Evolutionary conservation across 2,329 filamentous ascomycete genomes (phyloP).

Genomic region (Alternaria sp.): DNA sequence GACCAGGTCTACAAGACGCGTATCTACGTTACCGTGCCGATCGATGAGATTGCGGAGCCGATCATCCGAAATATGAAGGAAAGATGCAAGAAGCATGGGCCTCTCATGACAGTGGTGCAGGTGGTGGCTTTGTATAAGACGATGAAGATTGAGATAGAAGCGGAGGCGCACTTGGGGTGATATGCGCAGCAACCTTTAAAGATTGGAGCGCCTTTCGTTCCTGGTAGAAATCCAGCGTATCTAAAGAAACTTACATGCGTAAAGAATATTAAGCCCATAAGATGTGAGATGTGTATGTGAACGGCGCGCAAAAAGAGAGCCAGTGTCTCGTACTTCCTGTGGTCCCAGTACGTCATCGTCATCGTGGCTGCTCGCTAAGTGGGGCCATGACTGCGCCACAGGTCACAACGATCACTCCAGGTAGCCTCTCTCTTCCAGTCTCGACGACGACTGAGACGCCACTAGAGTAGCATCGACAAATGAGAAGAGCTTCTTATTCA

Average conservation of each 20-base stretch:
- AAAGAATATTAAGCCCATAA: neutral
- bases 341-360: neutral
- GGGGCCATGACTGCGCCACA: constrained; percentile 7
- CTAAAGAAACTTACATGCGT: neutral
- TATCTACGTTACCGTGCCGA: constrained; percentile 21
- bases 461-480: neutral
- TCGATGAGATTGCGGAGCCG: constrained; percentile 18
- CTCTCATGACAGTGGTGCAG: constrained; percentile 31
- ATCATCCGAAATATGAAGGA: constrained; percentile 24
- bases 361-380: constrained; percentile 5
- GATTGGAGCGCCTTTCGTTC: neutral
- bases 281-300: neutral
- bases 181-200: neutral
- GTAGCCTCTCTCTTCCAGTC: neutral
- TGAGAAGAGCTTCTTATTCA: neutral
- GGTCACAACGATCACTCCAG: neutral
- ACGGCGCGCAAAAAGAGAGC: neutral
- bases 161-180: constrained; percentile 21
- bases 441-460: neutral
- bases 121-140: constrained; percentile 26
- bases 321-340: neutral
- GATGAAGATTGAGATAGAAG: constrained; percentile 38
- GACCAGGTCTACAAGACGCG: constrained; percentile 52
- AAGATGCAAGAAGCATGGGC: constrained; percentile 32
- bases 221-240: neutral